These are phyloP conservation scores for Cicer bijugum DNA, from an alignment of 306 rosid genomes.

Conservation along the genomic window DNA sequence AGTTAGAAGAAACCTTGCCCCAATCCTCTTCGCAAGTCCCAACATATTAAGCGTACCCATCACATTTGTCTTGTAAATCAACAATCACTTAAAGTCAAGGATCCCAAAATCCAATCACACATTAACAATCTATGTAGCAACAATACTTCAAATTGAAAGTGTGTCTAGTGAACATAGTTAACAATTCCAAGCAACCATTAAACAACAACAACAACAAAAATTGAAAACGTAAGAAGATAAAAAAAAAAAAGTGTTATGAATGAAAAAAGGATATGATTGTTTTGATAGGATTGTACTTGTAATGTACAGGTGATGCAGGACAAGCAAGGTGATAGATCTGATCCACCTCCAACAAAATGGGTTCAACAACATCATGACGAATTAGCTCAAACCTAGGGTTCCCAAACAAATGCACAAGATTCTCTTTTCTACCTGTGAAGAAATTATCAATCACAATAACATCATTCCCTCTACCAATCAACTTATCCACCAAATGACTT, in stretches of 20 bases:
- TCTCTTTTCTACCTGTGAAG: constrained; percentile 83
- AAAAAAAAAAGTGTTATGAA: background rate
- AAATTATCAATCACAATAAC: constrained; percentile 87
- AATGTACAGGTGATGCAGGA: constrained; percentile 94
- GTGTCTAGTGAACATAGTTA: background rate
- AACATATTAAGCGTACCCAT: constrained; percentile 97
- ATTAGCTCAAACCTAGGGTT: constrained; percentile 86
- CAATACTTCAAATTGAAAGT: no score
- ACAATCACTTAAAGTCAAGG: constrained; percentile 53
- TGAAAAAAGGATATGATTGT: constrained; percentile 72
- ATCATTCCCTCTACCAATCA: constrained; percentile 72
- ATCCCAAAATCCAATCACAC: constrained; percentile 32
- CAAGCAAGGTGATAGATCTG: constrained; percentile 99
- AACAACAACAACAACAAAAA: background rate
- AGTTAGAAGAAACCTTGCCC: constrained; percentile 89
- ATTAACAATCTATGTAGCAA: no score
- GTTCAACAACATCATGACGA: constrained; percentile 92
- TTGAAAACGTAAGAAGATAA: constrained; percentile 10
- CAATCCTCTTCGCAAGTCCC: constrained; percentile 95
- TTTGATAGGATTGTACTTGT: constrained; percentile 90
- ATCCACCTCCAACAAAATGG: constrained; percentile 86
- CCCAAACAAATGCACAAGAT: constrained; percentile 73
- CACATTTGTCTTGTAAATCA: constrained; percentile 94
- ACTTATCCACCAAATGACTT: constrained; percentile 84
- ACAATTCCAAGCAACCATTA: background rate